Evolutionary conservation across 106 monocot genomes (phyloP).

Genomic region (Dioscorea zingiberensis): DNA sequence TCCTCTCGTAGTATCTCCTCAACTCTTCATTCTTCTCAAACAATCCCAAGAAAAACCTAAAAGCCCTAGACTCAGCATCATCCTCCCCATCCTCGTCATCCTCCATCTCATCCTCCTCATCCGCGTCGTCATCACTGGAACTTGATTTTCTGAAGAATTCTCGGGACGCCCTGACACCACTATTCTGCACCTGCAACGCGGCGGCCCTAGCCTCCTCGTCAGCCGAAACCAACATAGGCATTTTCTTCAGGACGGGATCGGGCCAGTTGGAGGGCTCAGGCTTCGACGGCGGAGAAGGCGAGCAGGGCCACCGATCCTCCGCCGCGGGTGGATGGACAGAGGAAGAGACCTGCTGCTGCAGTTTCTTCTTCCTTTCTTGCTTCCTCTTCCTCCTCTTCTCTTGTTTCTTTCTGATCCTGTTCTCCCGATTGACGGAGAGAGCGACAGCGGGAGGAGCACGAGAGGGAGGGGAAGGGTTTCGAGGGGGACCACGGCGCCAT

Average conservation of each 20-base stretch:
- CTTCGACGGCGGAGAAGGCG: neutral
- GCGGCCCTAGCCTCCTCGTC: neutral
- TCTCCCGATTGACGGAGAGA: slow-evolving; percentile 8
- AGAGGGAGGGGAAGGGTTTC: neutral
- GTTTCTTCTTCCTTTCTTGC: neutral
- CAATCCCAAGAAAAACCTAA: slow-evolving; percentile 36
- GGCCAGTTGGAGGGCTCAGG: neutral
- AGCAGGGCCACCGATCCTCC: neutral
- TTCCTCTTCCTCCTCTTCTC: neutral
- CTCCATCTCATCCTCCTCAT: slow-evolving; percentile 7
- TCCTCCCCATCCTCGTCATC: slow-evolving; percentile 9
- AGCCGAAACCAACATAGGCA: too few species aligned
- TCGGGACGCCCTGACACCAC: slow-evolving; percentile 13
- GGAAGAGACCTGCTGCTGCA: too few species aligned
- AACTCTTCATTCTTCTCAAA: slow-evolving; percentile 37
- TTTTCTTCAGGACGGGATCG: neutral
- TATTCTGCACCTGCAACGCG: slow-evolving; percentile 7
- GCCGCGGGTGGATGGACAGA: neutral
- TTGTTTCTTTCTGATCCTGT: neutral
- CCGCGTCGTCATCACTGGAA: slow-evolving; percentile 14
- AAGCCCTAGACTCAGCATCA: neutral
- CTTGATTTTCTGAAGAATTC: slow-evolving; percentile 31
- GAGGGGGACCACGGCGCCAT: slow-evolving; percentile 16
- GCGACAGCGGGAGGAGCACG: too few species aligned
- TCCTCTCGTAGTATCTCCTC: slow-evolving; percentile 48